Evolutionary conservation across 2,329 filamentous ascomycete species (phyloP), one percentile per base, ranked within the genome.

Genomic region (Hyphodiscus sp.): DNA sequence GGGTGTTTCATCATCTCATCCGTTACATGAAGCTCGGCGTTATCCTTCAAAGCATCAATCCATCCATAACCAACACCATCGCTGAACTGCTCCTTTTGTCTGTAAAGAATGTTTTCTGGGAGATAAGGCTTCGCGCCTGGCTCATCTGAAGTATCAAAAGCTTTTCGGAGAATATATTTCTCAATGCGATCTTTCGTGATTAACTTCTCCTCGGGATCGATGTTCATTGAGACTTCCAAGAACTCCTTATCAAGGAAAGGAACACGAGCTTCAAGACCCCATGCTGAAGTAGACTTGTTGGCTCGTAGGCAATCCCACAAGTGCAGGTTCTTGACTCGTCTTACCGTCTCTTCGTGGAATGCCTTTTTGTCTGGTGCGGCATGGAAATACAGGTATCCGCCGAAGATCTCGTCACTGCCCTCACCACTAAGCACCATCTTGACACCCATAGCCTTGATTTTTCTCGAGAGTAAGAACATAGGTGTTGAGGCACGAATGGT

Each of bases 341-440:
- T 85, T 48, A 99, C 87, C 20, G 90, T 96, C 78, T 99, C 94
- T 69, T 87, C 84, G 76, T 99, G 94, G 79, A 99, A 95, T n/a
- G 84, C 87, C 65, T 87, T 82, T 77, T 87, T 92, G 78, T 90
- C 81, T 20, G 94, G 94, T 1, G 94, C 94, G 57, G 86, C 88
- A 73, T 96, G 91, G 83, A 99, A 99, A 80, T 99, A 99, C 19
- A 99, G 83, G 73, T 99, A 99, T 50, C 94, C 94, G 59, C 94
- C 94, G 64, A 97, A 97, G 70, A 96, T 96, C 76, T 99, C 94
- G 71, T 99, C 94, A 67, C 88, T 94, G 48, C 94, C 94, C 75
- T 99, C 94, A 58, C 94, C 94, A 67, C 88, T 95, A 58, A 99
- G 81, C 53, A 99, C 94, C 94, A 99, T 99, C 83, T 99, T 99